These are phyloP conservation scores for Aulographum hederae DNA, from an alignment of 2,329 filamentous ascomycete species.

Conservation along the genomic window DNA sequence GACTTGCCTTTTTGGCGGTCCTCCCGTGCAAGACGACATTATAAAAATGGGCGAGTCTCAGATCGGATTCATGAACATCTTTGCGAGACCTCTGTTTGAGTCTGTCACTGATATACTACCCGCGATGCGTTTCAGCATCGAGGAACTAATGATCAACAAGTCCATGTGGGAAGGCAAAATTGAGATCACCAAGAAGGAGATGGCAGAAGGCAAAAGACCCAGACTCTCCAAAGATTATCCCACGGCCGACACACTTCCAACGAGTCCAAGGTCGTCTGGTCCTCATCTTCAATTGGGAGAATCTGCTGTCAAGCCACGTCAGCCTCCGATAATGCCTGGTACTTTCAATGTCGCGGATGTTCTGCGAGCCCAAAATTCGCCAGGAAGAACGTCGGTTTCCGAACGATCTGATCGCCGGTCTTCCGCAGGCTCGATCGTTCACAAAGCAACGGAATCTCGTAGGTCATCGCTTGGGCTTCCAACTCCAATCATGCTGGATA, in stretches of 20 bases:
- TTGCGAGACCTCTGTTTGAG: constrained; percentile 81
- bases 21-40: constrained; percentile 66
- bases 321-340: too few species aligned
- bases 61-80: constrained; percentile 91
- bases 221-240: background rate
- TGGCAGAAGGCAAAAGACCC: constrained; percentile 15
- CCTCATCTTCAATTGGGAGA: too few species aligned
- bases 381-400: background rate
- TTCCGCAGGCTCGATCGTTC: background rate
- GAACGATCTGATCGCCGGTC: too few species aligned
- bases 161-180: constrained; percentile 52
- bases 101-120: constrained; percentile 76
- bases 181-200: constrained; percentile 38
- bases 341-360: background rate
- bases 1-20: constrained; percentile 63
- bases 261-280: background rate
- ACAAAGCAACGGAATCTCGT: background rate
- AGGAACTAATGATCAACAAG: constrained; percentile 66
- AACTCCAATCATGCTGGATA: background rate
- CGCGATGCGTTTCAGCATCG: constrained; percentile 64
- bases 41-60: constrained; percentile 73
- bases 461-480: background rate
- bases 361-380: background rate
- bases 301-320: too few species aligned
- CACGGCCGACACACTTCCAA: background rate